Evolutionary conservation across 768 basidiomycete species (phyloP).

Genomic region (Boletus insuetus): DNA sequence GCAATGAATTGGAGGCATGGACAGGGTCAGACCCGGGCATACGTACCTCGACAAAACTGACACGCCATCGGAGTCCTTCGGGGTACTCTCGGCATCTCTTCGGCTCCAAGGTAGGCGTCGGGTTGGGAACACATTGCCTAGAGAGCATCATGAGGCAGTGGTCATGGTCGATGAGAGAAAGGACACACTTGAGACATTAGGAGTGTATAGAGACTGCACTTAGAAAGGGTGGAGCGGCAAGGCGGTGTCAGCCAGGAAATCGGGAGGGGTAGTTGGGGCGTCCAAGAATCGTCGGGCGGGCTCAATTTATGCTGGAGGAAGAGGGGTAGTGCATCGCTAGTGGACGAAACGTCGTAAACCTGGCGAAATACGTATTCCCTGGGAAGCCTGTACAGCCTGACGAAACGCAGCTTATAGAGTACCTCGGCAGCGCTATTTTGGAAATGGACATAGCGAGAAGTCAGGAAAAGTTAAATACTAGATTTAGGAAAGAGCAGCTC

Average conservation of each 20-base stretch:
- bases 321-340: slow-evolving; percentile 25
- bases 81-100: slow-evolving; percentile 32
- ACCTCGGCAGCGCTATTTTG: slow-evolving; percentile 32
- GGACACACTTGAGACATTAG: slow-evolving; percentile 27
- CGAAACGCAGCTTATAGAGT: slow-evolving; percentile 18
- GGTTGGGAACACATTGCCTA: slow-evolving; percentile 17
- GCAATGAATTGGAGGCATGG: background rate
- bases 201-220: background rate
- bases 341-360: slow-evolving; percentile 26
- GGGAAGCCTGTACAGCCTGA: slow-evolving; percentile 32
- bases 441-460: slow-evolving; percentile 21
- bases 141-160: background rate
- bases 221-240: background rate
- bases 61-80: slow-evolving; percentile 69
- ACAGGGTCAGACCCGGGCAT: background rate
- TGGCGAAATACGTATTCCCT: slow-evolving; percentile 34
- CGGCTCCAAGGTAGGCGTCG: slow-evolving; percentile 2
- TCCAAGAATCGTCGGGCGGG: slow-evolving; percentile 1
- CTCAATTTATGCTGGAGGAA: slow-evolving; percentile 30
- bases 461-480: slow-evolving; percentile 24
- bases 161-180: background rate
- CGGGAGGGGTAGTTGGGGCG: slow-evolving; percentile 12
- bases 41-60: slow-evolving; percentile 64
- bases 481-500: slow-evolving; percentile 25
- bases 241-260: background rate